These are phyloP conservation scores for Trametes maxima DNA, from an alignment of 768 basidiomycete species.

Conservation along the genomic window DNA sequence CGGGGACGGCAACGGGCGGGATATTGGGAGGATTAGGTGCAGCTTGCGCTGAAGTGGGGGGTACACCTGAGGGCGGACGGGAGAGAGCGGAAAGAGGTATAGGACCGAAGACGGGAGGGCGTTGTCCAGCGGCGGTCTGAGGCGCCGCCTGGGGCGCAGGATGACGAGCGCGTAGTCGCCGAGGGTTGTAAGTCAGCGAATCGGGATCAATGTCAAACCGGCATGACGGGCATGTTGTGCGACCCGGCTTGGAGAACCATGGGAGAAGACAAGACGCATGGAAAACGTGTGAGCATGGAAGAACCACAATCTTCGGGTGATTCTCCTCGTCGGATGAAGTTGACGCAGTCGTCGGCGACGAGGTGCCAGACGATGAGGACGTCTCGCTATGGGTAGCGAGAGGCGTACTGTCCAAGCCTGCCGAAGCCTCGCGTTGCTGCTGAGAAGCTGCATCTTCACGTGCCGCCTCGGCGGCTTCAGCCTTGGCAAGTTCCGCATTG, in stretches of 20 bases:
- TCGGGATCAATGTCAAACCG: constrained; percentile 84
- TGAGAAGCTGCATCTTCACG: constrained; percentile 16
- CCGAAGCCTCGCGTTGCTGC: constrained; percentile 14
- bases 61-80: background rate
- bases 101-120: constrained; percentile 4
- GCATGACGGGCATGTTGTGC: constrained; percentile 84
- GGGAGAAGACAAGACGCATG: constrained; percentile 77
- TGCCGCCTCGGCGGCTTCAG: constrained; percentile 16
- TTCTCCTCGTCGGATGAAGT: constrained; percentile 20
- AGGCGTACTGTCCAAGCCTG: constrained; percentile 20
- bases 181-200: constrained; percentile 53
- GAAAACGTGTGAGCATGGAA: constrained; percentile 84
- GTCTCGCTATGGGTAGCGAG: constrained; percentile 1
- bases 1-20: background rate
- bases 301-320: constrained; percentile 55
- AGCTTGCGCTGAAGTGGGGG: background rate
- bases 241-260: constrained; percentile 78
- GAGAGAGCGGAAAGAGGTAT: background rate
- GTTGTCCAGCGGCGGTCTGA: constrained; percentile 3
- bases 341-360: constrained; percentile 7
- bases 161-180: constrained; percentile 15
- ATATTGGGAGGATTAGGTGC: background rate
- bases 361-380: constrained; percentile 17
- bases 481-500: constrained; percentile 14
- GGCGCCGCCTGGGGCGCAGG: constrained; percentile 1